A percentile compares a stretch with the other conserved stretches of the same genome.
Evolutionary conservation across 1,284 basidiomycete species (phyloP).

Genomic region (Marasmius sp.): DNA sequence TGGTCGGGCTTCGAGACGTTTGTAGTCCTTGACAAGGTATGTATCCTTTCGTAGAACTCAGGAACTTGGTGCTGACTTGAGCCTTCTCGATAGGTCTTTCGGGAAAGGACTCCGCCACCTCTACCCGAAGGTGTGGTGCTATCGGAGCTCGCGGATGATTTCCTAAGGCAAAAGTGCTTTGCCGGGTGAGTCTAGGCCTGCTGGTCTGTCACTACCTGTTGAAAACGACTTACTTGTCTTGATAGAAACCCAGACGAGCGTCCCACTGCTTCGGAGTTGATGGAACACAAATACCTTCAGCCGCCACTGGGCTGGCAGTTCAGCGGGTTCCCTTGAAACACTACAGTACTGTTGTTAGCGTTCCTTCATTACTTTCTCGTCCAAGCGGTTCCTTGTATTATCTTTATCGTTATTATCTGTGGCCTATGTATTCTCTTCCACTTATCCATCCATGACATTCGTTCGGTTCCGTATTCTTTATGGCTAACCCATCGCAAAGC

Average conservation of each 20-base stretch:
- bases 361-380: no score
- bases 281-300: slow-evolving; percentile 81
- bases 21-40: slow-evolving; percentile 39
- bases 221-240: background rate
- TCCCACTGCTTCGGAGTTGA: slow-evolving; percentile 82
- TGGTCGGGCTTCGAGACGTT: slow-evolving; percentile 48
- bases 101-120: background rate
- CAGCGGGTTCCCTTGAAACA: slow-evolving; percentile 42
- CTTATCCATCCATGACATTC: no score
- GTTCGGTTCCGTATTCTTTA: no score
- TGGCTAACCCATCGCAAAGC: no score
- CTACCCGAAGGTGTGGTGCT: slow-evolving; percentile 36
- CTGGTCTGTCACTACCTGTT: slow-evolving; percentile 1
- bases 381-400: no score
- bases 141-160: slow-evolving; percentile 78
- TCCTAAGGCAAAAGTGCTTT: slow-evolving; percentile 82
- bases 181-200: slow-evolving; percentile 62
- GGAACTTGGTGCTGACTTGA: background rate
- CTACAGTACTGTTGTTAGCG: no score
- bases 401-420: no score
- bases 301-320: slow-evolving; percentile 79
- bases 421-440: no score
- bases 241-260: slow-evolving; percentile 81
- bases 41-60: slow-evolving; percentile 8
- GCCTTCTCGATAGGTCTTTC: background rate